These are phyloP conservation scores for Abortiporus biennis DNA, from an alignment of 1,284 basidiomycete species.

Conservation along the genomic window DNA sequence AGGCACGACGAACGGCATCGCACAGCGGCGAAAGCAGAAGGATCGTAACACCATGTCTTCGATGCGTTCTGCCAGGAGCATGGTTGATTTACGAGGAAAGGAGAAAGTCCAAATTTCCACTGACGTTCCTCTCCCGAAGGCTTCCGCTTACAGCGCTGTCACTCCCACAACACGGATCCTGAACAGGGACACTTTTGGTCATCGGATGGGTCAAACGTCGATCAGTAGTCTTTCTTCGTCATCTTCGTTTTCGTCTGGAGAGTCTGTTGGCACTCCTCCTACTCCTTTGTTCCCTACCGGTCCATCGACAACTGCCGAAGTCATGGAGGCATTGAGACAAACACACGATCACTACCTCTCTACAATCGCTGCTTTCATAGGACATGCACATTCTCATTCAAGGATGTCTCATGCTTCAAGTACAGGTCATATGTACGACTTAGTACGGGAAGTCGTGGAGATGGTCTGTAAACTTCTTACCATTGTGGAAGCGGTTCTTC, in stretches of 20 bases:
- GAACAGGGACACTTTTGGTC: conserved; percentile 16
- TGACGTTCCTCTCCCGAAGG: conserved; percentile 21
- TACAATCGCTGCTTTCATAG: conserved; percentile 94
- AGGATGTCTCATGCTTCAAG: conserved; percentile 85
- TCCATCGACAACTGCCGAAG: conserved; percentile 56
- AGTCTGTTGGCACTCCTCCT: conserved; percentile 30
- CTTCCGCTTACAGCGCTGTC: conserved; percentile 4
- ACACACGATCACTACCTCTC: conserved; percentile 90
- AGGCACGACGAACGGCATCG: conserved; percentile 18
- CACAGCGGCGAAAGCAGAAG: conserved; percentile 11
- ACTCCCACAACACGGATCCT: conserved; percentile 12
- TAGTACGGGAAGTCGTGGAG: conserved; percentile 90
- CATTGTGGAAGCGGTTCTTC: conserved; percentile 87
- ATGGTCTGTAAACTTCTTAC: conserved; percentile 86
- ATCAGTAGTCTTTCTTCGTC: conserved; percentile 64
- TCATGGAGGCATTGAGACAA: conserved; percentile 63
- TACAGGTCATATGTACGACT: conserved; percentile 90
- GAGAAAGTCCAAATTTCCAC: conserved; percentile 18
- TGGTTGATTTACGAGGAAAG: conserved; percentile 44
- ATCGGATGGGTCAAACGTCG: conserved; percentile 40
- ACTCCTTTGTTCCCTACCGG: conserved; percentile 63
- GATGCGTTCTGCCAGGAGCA: conserved; percentile 45
- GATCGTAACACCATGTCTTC: conserved; percentile 24
- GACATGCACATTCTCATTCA: conserved; percentile 92
- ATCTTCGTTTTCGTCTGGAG: conserved; percentile 47